phyloP scores from a whole-genome alignment of 371 early-diverging fungal genomes.

The Lichtheimia ornata region DNA sequence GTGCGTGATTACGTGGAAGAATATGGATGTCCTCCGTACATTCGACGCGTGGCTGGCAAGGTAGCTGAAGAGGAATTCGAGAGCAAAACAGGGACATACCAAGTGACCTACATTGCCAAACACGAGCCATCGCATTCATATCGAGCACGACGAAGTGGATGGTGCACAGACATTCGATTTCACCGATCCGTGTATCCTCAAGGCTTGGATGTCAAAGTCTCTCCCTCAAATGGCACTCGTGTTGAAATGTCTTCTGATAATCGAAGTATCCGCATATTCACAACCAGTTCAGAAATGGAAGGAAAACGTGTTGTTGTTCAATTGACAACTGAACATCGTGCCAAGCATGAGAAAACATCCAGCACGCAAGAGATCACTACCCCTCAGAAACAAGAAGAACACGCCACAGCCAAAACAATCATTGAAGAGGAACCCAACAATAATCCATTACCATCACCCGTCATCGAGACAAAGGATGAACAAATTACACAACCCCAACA shows the following conservation, averaged over 20 bases:
- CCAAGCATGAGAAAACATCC: not conserved
- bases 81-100: conserved; percentile 16
- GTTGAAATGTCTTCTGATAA: conserved; percentile 30
- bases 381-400: no score
- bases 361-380: no score
- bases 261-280: conserved; percentile 35
- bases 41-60: conserved; percentile 51
- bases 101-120: conserved; percentile 31
- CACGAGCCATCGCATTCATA: conserved; percentile 46
- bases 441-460: conserved; percentile 5
- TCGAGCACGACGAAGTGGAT: conserved; percentile 26
- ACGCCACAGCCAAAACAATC: not conserved
- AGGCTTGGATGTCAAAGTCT: conserved; percentile 39
- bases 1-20: conserved; percentile 42
- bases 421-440: not conserved
- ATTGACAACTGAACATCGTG: conserved; percentile 10
- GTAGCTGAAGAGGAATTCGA: conserved; percentile 40
- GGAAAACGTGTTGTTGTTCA: conserved; percentile 38
- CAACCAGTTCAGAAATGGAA: conserved; percentile 35
- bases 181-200: conserved; percentile 35
- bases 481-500: no score
- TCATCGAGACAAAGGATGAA: not conserved
- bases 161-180: conserved; percentile 50
- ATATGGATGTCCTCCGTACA: conserved; percentile 59
- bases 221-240: conserved; percentile 29